Evolutionary conservation across 495 filamentous ascomycete species (phyloP).

Genomic region (Aspergillus conjunctus): DNA sequence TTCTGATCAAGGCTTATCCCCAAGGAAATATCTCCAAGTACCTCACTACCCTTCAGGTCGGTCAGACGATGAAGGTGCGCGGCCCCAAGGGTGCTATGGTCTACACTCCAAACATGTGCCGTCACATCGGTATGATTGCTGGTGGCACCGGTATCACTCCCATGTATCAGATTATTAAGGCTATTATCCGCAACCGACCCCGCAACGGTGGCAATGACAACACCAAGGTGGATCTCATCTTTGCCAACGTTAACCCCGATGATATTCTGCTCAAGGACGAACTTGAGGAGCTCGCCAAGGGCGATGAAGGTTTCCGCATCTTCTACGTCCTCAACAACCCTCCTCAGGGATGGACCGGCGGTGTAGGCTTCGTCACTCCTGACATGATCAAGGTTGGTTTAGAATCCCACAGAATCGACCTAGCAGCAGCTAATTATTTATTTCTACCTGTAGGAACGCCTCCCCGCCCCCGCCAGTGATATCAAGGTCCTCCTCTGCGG

Average conservation of each 20-base stretch:
- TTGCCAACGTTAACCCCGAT: conserved; percentile 90
- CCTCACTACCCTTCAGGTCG: conserved; percentile 77
- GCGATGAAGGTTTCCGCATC: conserved; percentile 79
- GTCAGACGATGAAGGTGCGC: conserved; percentile 82
- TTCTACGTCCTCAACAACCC: conserved; percentile 98
- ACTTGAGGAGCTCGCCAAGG: conserved; percentile 71
- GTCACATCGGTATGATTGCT: conserved; percentile 95
- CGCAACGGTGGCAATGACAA: conserved; percentile 69
- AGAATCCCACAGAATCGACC: background rate
- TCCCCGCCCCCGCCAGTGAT: conserved; percentile 80
- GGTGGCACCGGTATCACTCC: conserved; percentile 98
- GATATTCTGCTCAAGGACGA: conserved; percentile 94
- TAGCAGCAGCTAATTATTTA: conserved; percentile 11
- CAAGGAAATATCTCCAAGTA: conserved; percentile 95
- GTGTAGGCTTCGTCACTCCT: conserved; percentile 88
- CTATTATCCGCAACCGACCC: conserved; percentile 79
- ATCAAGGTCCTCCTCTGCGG: conserved; percentile 97
- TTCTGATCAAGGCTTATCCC: conserved; percentile 96
- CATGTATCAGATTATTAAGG: conserved; percentile 93
- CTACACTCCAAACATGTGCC: conserved; percentile 91
- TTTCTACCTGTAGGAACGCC: conserved; percentile 57
- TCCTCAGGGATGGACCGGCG: conserved; percentile 83
- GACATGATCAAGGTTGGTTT: conserved; percentile 87
- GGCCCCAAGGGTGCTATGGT: conserved; percentile 97
- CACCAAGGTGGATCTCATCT: conserved; percentile 90